A percentile compares a stretch with the other conserved stretches of the same genome.
These are phyloP conservation scores for Aspergillus japonicus DNA, from an alignment of 2,329 filamentous ascomycete genomes.

Conservation along the genomic window DNA sequence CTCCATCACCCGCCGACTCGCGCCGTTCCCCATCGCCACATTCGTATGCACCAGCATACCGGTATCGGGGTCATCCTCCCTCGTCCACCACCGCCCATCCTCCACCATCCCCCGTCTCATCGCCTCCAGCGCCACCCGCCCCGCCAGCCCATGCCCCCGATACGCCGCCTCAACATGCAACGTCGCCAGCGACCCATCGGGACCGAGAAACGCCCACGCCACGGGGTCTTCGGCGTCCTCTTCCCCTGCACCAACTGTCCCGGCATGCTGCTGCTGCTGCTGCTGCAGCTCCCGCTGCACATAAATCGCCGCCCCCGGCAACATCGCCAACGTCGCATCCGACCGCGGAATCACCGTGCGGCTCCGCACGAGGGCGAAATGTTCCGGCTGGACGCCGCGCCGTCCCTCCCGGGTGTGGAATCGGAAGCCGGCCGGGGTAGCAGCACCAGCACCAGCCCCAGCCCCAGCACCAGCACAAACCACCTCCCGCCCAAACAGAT, in stretches of 20 bases:
- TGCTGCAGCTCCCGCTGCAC: constrained; percentile 11
- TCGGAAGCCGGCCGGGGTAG: constrained; percentile 4
- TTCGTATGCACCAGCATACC: constrained; percentile 39
- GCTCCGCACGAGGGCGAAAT: constrained; percentile 40
- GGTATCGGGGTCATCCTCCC: background rate
- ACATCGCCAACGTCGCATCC: constrained; percentile 28
- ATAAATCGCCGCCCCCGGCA: constrained; percentile 40
- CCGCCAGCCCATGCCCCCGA: constrained; percentile 39
- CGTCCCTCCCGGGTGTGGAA: constrained; percentile 29
- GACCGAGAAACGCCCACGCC: constrained; percentile 42
- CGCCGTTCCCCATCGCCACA: constrained; percentile 34
- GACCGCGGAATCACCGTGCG: constrained; percentile 42
- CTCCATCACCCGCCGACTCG: constrained; percentile 46
- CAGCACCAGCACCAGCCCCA: background rate
- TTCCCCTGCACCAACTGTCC: background rate
- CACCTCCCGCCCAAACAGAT: constrained; percentile 30
- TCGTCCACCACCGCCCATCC: constrained; percentile 6
- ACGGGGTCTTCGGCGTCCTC: constrained; percentile 27
- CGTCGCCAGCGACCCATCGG: constrained; percentile 39
- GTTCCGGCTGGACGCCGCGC: constrained; percentile 26
- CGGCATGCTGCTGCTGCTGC: constrained; percentile 7
- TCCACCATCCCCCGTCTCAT: constrained; percentile 31
- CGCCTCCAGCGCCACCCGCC: constrained; percentile 31
- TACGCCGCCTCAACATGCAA: constrained; percentile 45
- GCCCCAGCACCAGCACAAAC: background rate